Evolutionary conservation across 2,329 filamentous ascomycete genomes (phyloP), one percentile per base, ranked within the genome.

Genomic region (Pseudodiploospora longispora): DNA sequence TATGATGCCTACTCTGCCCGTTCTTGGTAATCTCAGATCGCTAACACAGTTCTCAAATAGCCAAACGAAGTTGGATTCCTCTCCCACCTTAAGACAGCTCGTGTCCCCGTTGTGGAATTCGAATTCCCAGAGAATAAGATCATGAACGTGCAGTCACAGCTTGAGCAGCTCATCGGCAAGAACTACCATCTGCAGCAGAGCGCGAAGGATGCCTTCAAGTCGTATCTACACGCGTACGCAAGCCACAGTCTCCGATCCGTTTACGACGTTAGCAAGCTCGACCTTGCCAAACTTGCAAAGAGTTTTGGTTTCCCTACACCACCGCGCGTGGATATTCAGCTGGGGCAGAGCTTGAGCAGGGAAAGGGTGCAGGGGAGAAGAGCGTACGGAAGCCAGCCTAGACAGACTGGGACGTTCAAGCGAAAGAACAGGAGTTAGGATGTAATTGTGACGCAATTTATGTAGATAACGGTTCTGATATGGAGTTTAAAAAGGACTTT

Each of bases 131-230:
- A 81, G 45, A 90, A 87, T 70, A 95, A 95, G 75, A 87, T 98
- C 52, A 74, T 91, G 58, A 93, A 94, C 59, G 82, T 95, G 54
- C 83, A 94, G 70, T 81, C 85, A 57, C 89, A 96, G 66, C 78
- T 97, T 7, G 91, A 97, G 74, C 93, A 91, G 68, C 77, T 97
- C 53, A 94, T 98, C 57, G 80, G 80, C 30, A 86, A 93, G 64
- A 97, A 98, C 68, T 97, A 97, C 72, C 96, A 96, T 65, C 76
- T 98, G 47, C 93, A 96, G 71, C 93, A 95, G 77, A 78, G 73
- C 55, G 81, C 81, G 49, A 84, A 83, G 68, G 80, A 83, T 50
- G 80, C 87, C 4, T 95, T 93, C 70, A 79, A 87, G 48, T 87
- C 86, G 19, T 98, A 98, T 63, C 76, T 98, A 27, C 89, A 97